Conservation (phyloP, 2,329 filamentous ascomycete species). For the Chrysosporium queenslandicum region DNA sequence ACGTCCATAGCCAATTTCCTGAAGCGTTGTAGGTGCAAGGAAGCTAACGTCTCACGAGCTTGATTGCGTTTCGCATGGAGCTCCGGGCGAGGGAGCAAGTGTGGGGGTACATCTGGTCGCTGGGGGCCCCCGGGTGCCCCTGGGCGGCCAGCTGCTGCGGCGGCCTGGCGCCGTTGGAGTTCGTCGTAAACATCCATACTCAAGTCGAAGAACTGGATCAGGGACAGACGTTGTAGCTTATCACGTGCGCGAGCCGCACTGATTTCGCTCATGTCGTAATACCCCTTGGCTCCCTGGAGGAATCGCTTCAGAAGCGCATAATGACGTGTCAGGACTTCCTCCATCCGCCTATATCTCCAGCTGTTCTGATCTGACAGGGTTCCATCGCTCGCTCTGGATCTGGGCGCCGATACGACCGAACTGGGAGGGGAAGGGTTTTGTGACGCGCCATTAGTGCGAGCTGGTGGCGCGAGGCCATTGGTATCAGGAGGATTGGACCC, state of each 20-base stretch:
- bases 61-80: conserved; percentile 98
- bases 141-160: conserved; percentile 30
- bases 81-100: conserved; percentile 69
- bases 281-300: conserved; percentile 58
- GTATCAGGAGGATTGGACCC: conserved; percentile 14
- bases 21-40: conserved; percentile 75
- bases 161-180: conserved; percentile 71
- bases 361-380: conserved; percentile 58
- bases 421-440: conserved; percentile 71
- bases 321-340: conserved; percentile 67
- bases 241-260: conserved; percentile 84
- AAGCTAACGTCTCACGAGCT: conserved; percentile 88
- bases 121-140: conserved; percentile 24
- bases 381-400: conserved; percentile 62
- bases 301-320: conserved; percentile 70
- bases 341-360: conserved; percentile 48
- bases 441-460: conserved; percentile 41
- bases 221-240: conserved; percentile 80
- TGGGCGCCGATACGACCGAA: conserved; percentile 55
- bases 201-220: conserved; percentile 91
- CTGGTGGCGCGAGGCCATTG: conserved; percentile 39
- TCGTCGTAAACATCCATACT: conserved; percentile 98
- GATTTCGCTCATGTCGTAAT: conserved; percentile 63
- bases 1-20: conserved; percentile 90
- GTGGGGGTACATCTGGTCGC: conserved; percentile 50